Base-by-base conservation (phyloP, 495 filamentous ascomycete species). In the Massariosphaeria phaeospora region DNA sequence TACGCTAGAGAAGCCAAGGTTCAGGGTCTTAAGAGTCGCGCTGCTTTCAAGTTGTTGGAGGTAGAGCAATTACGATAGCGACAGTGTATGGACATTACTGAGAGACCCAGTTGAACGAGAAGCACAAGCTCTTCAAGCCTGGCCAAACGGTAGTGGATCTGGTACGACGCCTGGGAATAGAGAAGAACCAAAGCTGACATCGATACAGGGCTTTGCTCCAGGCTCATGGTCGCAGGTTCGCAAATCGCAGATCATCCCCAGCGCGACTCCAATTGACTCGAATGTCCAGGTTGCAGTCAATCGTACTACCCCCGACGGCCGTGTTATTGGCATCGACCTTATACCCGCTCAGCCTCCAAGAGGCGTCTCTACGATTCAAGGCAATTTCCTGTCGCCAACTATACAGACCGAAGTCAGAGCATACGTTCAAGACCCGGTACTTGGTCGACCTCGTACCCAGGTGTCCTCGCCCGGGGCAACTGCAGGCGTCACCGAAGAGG, bases 351-450 rank as follows among this genome's bases (percentile, higher is more conserved):
- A 88, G 68, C 93, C 94, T 13, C 91, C 91, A 0, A 82, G 76
- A 65, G 93, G 94, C 1, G 88, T 91, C 0, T 91, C 86, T 17
- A 88, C 90, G 3, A 88, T 98, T 18, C 93, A 98, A 68, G 93
- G 93, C 15, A 86, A 97, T 62, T 97, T 98, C 62, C 75, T 96
- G 17, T 79, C 77, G 1, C 75, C 76, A 2, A 70, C 66, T 5
- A 81, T 96, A 15, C 87, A 89, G 66, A 77, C 69, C 20, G 81
- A 88, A 66, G 82, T 95, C 9, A 82, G 85, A 65, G 69, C 77
- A 11, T 91, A 88, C 60, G 75, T 98, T 21, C 70, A 74, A 47
- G 86, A 90, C 63, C 76, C 77, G 6, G 71, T 76, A 18, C 75
- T 78, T 44, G 84, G 83, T 25, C 73, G 81, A 27, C 73, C 74